Conservation (phyloP, 768 basidiomycete species). For the Macrocybe gigantea region DNA sequence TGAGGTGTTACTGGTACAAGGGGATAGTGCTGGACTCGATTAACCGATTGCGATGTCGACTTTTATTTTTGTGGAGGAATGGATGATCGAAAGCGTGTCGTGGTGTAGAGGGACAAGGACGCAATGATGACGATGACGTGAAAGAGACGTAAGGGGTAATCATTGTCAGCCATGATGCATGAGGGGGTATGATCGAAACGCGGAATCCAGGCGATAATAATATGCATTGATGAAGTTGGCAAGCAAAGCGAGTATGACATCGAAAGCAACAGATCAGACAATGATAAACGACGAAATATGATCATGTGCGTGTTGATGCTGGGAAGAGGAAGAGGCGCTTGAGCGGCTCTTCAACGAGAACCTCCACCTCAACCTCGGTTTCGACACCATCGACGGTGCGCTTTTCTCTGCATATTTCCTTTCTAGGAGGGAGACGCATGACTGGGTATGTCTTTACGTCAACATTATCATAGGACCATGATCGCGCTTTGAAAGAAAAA, state of each 20-base stretch:
- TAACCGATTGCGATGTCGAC: no score
- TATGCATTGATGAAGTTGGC: no score
- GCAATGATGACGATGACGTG: no score
- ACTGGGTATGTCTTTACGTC: constrained; percentile 56
- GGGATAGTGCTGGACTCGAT: no score
- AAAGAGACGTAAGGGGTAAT: no score
- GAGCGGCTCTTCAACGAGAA: constrained; percentile 47
- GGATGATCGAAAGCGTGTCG: no score
- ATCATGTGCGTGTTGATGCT: constrained; percentile 15
- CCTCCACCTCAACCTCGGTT: constrained; percentile 42
- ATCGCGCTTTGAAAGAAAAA: constrained; percentile 39
- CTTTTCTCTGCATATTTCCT: constrained; percentile 41
- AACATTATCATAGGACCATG: constrained; percentile 70
- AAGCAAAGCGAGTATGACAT: not conserved
- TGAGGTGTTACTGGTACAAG: no score
- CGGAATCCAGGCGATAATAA: no score
- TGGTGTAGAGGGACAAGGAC: no score
- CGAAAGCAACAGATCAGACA: not conserved
- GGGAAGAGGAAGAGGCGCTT: constrained; percentile 72
- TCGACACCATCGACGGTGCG: constrained; percentile 45
- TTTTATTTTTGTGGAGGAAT: no score
- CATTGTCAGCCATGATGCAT: no score
- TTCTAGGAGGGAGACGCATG: constrained; percentile 49
- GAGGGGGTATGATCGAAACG: no score
- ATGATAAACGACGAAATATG: not conserved